phyloP scores from a whole-genome alignment of 2,329 filamentous ascomycete species.

The Fusarium tjaetaba region DNA sequence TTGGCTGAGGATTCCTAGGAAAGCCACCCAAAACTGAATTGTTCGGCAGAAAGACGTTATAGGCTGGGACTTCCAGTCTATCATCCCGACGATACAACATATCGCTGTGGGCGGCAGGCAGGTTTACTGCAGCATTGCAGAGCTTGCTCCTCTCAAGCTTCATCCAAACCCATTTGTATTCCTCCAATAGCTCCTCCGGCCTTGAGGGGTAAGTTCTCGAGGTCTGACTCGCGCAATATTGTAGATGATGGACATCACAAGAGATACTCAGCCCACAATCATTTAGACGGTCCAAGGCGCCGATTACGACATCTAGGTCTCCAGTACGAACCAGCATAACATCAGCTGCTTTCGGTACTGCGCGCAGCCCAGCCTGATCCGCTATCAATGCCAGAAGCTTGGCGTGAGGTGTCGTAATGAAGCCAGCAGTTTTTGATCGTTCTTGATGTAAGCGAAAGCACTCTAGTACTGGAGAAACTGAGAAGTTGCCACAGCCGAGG shows the following conservation, averaged over 20 bases:
- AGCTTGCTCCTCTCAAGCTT: background rate
- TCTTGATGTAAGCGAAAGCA: background rate
- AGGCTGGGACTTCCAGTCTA: fast-evolving
- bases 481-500: background rate
- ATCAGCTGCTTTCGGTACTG: fast-evolving
- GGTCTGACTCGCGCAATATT: background rate
- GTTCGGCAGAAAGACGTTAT: fast-evolving
- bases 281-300: background rate
- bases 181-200: background rate
- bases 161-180: background rate
- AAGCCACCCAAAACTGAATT: background rate
- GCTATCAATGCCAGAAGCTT: background rate
- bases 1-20: fast-evolving
- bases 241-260: background rate
- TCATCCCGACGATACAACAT: fast-evolving
- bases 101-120: fast-evolving
- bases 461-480: fast-evolving
- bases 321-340: background rate
- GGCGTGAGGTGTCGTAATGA: background rate
- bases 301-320: background rate
- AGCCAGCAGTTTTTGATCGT: too few relatives aligned
- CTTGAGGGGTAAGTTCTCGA: fast-evolving
- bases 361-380: fast-evolving
- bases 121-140: fast-evolving
- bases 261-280: background rate